Conservation (phyloP, 2,329 filamentous ascomycete species). For the Leptoxyphium fumago region DNA sequence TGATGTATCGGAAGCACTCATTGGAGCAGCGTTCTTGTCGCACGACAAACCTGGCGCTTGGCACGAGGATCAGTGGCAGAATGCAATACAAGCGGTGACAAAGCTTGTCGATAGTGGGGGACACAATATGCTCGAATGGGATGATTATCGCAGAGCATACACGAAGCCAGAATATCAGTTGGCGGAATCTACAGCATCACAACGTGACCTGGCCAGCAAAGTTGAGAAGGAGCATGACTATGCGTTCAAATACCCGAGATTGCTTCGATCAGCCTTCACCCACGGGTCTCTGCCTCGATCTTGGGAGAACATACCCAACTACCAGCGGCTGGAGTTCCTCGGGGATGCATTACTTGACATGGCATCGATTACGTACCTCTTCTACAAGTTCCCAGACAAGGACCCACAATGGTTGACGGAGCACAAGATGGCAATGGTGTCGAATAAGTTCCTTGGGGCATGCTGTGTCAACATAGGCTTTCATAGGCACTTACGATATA, state of each 20-base stretch:
- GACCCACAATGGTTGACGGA: conserved; percentile 96
- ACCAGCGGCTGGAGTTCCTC: conserved; percentile 84
- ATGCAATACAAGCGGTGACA: conserved; percentile 51
- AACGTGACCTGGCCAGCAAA: conserved; percentile 51
- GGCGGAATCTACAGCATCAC: conserved; percentile 45
- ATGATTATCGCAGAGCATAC: conserved; percentile 60
- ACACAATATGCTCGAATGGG: conserved; percentile 55
- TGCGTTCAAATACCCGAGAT: conserved; percentile 57
- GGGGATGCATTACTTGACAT: conserved; percentile 82
- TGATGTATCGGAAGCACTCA: conserved; percentile 87
- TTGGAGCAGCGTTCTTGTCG: conserved; percentile 63
- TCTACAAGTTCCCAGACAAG: conserved; percentile 56
- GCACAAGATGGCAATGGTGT: conserved; percentile 99
- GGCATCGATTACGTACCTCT: conserved; percentile 71
- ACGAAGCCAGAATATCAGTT: conserved; percentile 56
- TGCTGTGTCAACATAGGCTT: conserved; percentile 67
- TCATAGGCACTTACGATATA: conserved; percentile 52
- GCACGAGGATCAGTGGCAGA: conserved; percentile 37
- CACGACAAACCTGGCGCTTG: conserved; percentile 31
- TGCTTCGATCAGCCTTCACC: conserved; percentile 72
- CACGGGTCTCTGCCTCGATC: conserved; percentile 68
- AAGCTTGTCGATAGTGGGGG: conserved; percentile 53
- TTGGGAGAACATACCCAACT: conserved; percentile 69
- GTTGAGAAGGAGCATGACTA: conserved; percentile 48
- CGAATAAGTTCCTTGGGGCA: conserved; percentile 81